Evolutionary conservation across 2,329 filamentous ascomycete genomes (phyloP).

Genomic region (Colletotrichum lindemuthianum): DNA sequence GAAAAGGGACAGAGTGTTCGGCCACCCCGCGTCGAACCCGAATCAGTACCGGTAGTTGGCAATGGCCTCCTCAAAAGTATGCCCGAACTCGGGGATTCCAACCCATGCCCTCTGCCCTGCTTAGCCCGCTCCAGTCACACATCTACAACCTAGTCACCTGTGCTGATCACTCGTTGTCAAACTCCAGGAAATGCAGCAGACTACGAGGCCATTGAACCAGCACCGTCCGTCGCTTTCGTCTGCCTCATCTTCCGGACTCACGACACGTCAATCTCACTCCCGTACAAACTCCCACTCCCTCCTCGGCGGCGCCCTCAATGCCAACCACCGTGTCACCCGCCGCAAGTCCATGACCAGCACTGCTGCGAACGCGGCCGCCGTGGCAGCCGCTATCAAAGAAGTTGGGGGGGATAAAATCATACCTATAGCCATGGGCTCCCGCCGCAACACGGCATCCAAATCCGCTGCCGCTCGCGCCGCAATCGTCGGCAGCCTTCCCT

Average conservation of each 20-base stretch:
- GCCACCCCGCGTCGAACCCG: conserved; percentile 39
- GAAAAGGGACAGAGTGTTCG: conserved; percentile 37
- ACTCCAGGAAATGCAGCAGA: conserved; percentile 70
- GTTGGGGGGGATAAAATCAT: conserved; percentile 65
- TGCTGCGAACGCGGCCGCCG: conserved; percentile 76
- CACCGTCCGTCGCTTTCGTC: conserved; percentile 69
- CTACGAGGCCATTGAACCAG: conserved; percentile 74
- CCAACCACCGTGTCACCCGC: conserved; percentile 86
- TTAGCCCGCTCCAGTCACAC: conserved; percentile 28
- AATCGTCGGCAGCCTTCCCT: conserved; percentile 66
- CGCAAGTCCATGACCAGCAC: conserved; percentile 91
- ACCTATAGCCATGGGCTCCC: conserved; percentile 66
- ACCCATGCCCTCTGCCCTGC: conserved; percentile 31
- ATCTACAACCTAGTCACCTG: conserved; percentile 39
- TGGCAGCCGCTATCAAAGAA: conserved; percentile 78
- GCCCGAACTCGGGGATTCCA: conserved; percentile 37
- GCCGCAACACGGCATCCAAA: conserved; percentile 78
- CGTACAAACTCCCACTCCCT: conserved; percentile 86
- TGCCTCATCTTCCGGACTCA: conserved; percentile 67
- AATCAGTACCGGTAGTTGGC: conserved; percentile 47
- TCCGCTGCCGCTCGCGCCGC: conserved; percentile 62
- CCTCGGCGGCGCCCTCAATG: conserved; percentile 79
- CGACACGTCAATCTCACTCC: conserved; percentile 70
- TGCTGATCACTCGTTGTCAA: conserved; percentile 50
- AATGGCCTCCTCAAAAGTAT: conserved; percentile 74